Evolutionary conservation across 257 asterid species (phyloP).

Genomic region (Paulownia fortunei): DNA sequence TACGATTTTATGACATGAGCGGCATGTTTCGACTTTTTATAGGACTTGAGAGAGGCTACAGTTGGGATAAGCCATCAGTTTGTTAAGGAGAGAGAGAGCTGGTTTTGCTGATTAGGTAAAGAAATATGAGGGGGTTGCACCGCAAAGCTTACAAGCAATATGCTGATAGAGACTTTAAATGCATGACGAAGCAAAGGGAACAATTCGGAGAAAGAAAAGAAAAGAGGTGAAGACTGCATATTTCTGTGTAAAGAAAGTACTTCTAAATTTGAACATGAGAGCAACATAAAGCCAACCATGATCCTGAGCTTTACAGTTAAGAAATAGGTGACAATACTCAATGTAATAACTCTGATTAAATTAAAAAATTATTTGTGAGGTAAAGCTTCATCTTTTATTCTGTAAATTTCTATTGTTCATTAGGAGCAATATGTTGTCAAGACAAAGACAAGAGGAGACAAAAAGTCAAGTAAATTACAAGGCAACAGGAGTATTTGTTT

Average conservation of each 20-base stretch:
- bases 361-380: no score
- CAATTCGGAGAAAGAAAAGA: neutral
- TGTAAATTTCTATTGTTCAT: no score
- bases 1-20: slow-evolving; percentile 18
- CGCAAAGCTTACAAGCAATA: slow-evolving; percentile 44
- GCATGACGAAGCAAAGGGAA: slow-evolving; percentile 1
- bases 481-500: no score
- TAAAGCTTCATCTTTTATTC: no score
- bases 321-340: slow-evolving; percentile 9
- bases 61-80: slow-evolving; percentile 41
- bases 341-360: no score
- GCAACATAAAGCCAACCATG: slow-evolving; percentile 44
- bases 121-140: neutral
- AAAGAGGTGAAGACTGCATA: slow-evolving; percentile 8
- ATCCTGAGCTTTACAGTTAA: slow-evolving; percentile 38
- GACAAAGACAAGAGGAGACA: no score
- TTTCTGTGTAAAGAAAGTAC: neutral
- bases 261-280: slow-evolving; percentile 30
- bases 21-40: slow-evolving; percentile 25
- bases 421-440: no score
- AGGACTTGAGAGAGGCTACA: slow-evolving; percentile 16
- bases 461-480: no score
- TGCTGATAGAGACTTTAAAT: slow-evolving; percentile 28
- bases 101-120: slow-evolving; percentile 27
- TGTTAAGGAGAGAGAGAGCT: slow-evolving; percentile 30